These are phyloP conservation scores for Pichia cactophila DNA, from an alignment of 1,139 yeast genomes.

Conservation along the genomic window DNA sequence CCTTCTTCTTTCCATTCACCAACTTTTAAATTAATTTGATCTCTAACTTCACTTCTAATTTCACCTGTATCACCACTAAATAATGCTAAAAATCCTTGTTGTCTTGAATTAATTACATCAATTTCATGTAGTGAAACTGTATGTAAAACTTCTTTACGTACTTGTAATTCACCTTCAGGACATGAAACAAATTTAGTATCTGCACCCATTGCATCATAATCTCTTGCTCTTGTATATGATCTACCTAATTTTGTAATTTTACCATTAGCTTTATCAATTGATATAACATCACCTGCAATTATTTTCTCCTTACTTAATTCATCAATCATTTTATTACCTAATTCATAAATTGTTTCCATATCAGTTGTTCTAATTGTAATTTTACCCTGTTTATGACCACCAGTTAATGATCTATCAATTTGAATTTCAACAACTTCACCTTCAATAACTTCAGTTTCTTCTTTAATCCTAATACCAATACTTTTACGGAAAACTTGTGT, in stretches of 20 bases:
- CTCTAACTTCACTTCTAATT: conserved; percentile 90
- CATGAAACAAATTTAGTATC: conserved; percentile 96
- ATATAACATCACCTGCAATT: conserved; percentile 93
- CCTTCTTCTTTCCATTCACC: conserved; percentile 99
- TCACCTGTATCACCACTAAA: conserved; percentile 98
- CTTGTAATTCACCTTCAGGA: conserved; percentile 98
- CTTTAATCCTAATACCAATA: conserved; percentile 91
- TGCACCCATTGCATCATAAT: conserved; percentile 99
- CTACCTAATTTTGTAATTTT: conserved; percentile 91
- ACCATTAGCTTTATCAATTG: conserved; percentile 94
- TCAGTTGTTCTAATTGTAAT: conserved; percentile 96
- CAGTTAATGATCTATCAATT: conserved; percentile 91
- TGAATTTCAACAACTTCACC: conserved; percentile 99
- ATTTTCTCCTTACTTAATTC: conserved; percentile 92
- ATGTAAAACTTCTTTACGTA: conserved; percentile 90
- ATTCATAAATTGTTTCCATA: conserved; percentile 97
- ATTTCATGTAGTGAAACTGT: conserved; percentile 95
- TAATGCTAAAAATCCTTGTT: conserved; percentile 93
- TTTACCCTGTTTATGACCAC: conserved; percentile 98
- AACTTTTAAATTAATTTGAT: conserved; percentile 92
- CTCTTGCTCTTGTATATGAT: conserved; percentile 92
- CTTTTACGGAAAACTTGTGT: conserved; percentile 94
- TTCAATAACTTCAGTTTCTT: conserved; percentile 94
- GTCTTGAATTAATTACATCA: conserved; percentile 95
- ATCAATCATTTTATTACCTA: conserved; percentile 97